A percentile compares a stretch with the other conserved stretches of the same genome.
Evolutionary conservation across 2,329 filamentous ascomycete species (phyloP).

Genomic region (Aspergillus novoparasiticus): DNA sequence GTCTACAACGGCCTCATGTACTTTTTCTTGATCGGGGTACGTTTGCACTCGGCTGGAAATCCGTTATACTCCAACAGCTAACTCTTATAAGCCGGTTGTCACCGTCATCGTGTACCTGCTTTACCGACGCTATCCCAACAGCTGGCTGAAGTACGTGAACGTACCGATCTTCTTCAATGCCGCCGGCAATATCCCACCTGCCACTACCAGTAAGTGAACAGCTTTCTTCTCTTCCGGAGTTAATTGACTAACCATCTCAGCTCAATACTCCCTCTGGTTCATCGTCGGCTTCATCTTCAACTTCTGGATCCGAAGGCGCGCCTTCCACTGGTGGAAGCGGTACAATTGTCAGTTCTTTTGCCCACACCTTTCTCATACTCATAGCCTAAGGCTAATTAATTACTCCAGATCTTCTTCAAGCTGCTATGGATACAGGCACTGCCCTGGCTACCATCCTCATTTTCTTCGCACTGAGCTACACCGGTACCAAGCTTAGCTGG

Average conservation of each 20-base stretch:
- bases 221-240: accelerated
- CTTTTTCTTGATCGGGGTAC: constrained; percentile 36
- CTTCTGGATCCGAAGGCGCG: constrained; percentile 31
- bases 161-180: constrained; percentile 39
- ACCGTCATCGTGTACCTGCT: constrained; percentile 31
- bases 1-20: constrained; percentile 34
- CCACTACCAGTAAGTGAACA: constrained; percentile 36
- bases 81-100: constrained; percentile 25
- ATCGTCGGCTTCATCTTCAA: constrained; percentile 37
- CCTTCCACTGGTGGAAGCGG: constrained; percentile 37
- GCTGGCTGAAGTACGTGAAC: constrained; percentile 36
- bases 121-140: constrained; percentile 33
- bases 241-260: constrained; percentile 5
- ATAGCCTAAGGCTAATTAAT: too few species aligned
- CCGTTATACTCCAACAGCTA: not conserved
- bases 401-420: constrained; percentile 24
- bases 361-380: not conserved
- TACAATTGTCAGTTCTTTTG: constrained; percentile 30
- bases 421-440: constrained; percentile 39
- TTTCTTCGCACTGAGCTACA: constrained; percentile 37
- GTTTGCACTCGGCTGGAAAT: not conserved
- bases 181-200: constrained; percentile 36
- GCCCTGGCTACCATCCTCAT: constrained; percentile 36
- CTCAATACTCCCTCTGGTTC: constrained; percentile 37
- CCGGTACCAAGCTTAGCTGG: constrained; percentile 33